A percentile compares a stretch with the other conserved stretches of the same genome.
These are phyloP conservation scores for Lactarius sanguifluus DNA, from an alignment of 768 basidiomycete species.

Conservation along the genomic window DNA sequence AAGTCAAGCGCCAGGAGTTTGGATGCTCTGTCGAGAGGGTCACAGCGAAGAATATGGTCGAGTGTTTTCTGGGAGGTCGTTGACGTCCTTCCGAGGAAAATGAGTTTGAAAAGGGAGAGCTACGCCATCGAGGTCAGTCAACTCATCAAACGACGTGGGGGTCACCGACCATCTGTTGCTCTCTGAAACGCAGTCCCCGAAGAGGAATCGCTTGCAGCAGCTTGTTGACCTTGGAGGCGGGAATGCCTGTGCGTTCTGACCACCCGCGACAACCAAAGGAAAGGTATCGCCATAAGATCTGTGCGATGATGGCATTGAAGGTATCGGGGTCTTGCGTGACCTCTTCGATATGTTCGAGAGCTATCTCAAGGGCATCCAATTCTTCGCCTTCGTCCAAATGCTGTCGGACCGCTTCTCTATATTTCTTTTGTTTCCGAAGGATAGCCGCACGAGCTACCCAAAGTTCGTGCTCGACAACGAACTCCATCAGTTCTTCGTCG, in stretches of 20 bases:
- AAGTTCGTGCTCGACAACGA: constrained; percentile 54
- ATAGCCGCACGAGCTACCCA: constrained; percentile 49
- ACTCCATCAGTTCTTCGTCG: constrained; percentile 56
- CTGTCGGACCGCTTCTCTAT: constrained; percentile 51
- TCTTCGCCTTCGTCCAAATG: constrained; percentile 49
- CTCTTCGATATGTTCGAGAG: constrained; percentile 39
- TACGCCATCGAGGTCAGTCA: not conserved
- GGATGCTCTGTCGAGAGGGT: constrained; percentile 3
- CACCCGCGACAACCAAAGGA: constrained; percentile 23
- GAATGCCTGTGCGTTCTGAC: not conserved
- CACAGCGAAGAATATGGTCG: constrained; percentile 9
- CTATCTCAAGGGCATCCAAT: constrained; percentile 47
- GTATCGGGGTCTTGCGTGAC: constrained; percentile 32
- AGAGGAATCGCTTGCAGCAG: not conserved
- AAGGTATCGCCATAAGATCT: constrained; percentile 41
- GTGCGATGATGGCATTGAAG: constrained; percentile 36
- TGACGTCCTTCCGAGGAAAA: not conserved
- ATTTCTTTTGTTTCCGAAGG: constrained; percentile 44
- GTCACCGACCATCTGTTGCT: constrained; percentile 11
- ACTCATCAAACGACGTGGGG: not conserved
- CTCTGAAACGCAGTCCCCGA: not conserved
- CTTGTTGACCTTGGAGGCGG: not conserved
- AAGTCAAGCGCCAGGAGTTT: constrained; percentile 15
- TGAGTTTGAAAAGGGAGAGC: constrained; percentile 19
- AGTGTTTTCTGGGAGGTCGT: not conserved